Conservation (phyloP, 495 filamentous ascomycete species). For the Aspergillus cristatus region DNA sequence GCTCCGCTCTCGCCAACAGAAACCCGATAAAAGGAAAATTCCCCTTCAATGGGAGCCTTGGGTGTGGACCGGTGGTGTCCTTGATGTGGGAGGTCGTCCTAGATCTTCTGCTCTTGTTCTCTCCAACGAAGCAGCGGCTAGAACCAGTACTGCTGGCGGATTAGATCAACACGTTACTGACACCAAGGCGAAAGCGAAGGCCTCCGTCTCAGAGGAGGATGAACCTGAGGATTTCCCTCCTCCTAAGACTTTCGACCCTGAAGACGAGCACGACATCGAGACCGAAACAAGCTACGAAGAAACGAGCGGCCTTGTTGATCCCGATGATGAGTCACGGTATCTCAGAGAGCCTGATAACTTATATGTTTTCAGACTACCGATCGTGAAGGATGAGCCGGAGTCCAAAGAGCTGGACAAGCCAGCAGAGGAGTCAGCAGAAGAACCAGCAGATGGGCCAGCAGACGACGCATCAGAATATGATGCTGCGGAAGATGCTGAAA, state of each 20-base stretch:
- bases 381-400: too few species aligned
- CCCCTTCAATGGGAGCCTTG: conserved; percentile 5
- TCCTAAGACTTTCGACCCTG: conserved; percentile 8
- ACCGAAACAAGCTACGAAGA: conserved; percentile 10
- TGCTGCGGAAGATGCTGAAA: too few species aligned
- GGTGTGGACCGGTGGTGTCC: conserved; percentile 26
- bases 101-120: not conserved
- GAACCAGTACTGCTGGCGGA: not conserved
- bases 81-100: conserved; percentile 15
- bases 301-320: conserved; percentile 3
- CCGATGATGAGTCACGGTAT: conserved; percentile 10
- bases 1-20: conserved; percentile 18
- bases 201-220: too few species aligned
- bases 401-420: too few species aligned
- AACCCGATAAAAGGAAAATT: conserved; percentile 3
- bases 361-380: too few species aligned
- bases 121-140: not conserved
- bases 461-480: not conserved
- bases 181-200: too few species aligned
- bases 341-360: not conserved
- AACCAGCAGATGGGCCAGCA: not conserved
- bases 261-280: conserved; percentile 20
- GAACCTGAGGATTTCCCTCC: not conserved
- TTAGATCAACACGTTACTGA: too few species aligned
- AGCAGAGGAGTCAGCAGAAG: too few species aligned